A percentile compares a stretch with the other conserved stretches of the same genome.
Conservation (phyloP, 768 basidiomycete species). For the Leucogyrophana mollusca region DNA sequence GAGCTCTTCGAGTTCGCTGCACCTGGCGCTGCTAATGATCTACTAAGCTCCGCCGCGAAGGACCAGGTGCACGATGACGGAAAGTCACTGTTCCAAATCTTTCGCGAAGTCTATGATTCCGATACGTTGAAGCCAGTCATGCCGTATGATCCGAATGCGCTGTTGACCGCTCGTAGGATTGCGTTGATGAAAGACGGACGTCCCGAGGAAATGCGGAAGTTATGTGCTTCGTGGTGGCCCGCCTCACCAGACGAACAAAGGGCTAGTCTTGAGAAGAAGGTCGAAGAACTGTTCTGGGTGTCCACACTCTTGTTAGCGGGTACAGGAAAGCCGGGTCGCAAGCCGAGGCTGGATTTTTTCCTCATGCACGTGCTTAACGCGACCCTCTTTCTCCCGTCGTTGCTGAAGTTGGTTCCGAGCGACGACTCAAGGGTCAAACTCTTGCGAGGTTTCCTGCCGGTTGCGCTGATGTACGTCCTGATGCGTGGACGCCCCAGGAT, state of each 20-base stretch:
- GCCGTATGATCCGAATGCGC: slow-evolving; percentile 49
- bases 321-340: slow-evolving; percentile 43
- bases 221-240: slow-evolving; percentile 39
- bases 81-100: slow-evolving; percentile 46
- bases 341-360: slow-evolving; percentile 55
- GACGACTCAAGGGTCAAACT: slow-evolving; percentile 41
- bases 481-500: slow-evolving; percentile 56
- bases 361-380: slow-evolving; percentile 58
- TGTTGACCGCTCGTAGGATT: slow-evolving; percentile 35
- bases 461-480: slow-evolving; percentile 33
- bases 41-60: background rate
- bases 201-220: slow-evolving; percentile 41
- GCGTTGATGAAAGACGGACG: slow-evolving; percentile 37
- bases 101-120: slow-evolving; percentile 52
- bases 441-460: slow-evolving; percentile 41
- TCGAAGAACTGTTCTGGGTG: slow-evolving; percentile 51
- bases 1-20: slow-evolving; percentile 30
- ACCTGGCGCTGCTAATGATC: slow-evolving; percentile 3
- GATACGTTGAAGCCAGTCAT: slow-evolving; percentile 45
- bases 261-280: slow-evolving; percentile 32
- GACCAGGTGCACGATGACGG: slow-evolving; percentile 26
- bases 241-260: slow-evolving; percentile 27
- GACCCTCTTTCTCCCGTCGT: slow-evolving; percentile 47
- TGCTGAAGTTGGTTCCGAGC: slow-evolving; percentile 32
- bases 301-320: slow-evolving; percentile 47